Evolutionary conservation across 1,284 basidiomycete genomes (phyloP).

Genomic region (Ustilago tritici): DNA sequence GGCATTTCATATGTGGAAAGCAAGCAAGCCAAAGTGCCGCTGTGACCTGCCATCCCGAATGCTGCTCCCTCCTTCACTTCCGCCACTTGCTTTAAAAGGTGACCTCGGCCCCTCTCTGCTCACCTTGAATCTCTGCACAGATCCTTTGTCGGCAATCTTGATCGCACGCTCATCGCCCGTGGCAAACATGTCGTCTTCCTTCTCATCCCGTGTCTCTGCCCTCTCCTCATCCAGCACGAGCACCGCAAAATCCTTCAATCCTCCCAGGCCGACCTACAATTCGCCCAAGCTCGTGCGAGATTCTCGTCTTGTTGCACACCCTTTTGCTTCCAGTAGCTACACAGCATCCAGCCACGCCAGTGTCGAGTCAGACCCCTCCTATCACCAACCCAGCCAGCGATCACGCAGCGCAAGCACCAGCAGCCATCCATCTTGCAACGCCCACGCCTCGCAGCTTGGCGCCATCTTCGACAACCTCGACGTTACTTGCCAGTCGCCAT

Average conservation of each 20-base stretch:
- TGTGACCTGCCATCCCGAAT: neutral
- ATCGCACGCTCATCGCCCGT: neutral
- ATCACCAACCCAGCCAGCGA: neutral
- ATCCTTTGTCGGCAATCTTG: neutral
- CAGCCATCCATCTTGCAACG: neutral
- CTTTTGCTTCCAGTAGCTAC: conserved; percentile 12
- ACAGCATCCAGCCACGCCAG: neutral
- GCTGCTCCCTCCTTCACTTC: neutral
- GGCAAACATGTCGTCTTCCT: conserved; percentile 17
- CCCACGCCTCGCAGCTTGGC: conserved; percentile 7
- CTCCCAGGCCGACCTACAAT: conserved; percentile 35
- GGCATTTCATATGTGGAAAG: neutral
- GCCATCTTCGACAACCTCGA: neutral
- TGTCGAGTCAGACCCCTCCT: neutral
- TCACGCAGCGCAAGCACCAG: neutral
- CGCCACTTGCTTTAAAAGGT: neutral
- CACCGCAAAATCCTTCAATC: conserved; percentile 11
- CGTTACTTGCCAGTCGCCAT: neutral
- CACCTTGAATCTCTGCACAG: neutral
- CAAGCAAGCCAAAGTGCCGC: neutral
- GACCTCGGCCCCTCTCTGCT: neutral
- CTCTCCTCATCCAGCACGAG: neutral
- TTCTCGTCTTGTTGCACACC: conserved; percentile 9
- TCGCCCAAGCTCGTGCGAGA: conserved; percentile 38
- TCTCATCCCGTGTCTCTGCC: conserved; percentile 22